Evolutionary conservation across 73 alveolate species (phyloP).

Genomic region (Paramecium tetraurelia): DNA sequence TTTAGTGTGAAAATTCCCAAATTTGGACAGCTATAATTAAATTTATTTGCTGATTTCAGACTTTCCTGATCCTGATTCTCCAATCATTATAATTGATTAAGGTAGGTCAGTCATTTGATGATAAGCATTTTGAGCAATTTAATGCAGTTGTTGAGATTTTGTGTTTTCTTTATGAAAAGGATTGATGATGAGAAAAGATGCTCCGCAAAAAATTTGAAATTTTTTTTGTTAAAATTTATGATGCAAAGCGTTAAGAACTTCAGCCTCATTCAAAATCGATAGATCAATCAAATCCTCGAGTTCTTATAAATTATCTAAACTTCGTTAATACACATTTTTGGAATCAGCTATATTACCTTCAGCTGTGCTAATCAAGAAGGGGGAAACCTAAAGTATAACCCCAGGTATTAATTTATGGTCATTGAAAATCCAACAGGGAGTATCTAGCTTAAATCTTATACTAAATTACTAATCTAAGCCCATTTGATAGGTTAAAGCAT

Average conservation of each 20-base stretch:
- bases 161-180: neutral
- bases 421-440: neutral
- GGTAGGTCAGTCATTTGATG: neutral
- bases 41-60: slow-evolving; percentile 91
- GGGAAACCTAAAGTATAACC: neutral
- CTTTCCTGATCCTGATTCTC: slow-evolving; percentile 99
- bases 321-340: neutral
- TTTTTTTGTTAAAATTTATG: neutral
- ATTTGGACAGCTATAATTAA: neutral
- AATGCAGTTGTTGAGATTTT: slow-evolving; percentile 82
- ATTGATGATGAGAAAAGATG: neutral
- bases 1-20: neutral
- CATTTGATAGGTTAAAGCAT: neutral
- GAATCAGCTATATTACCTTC: neutral
- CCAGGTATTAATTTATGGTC: neutral
- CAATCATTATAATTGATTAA: slow-evolving; percentile 89
- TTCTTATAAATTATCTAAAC: neutral
- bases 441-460: neutral
- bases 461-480: neutral
- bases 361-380: neutral
- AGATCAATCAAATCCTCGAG: neutral
- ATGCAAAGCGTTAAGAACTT: neutral
- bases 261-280: slow-evolving; percentile 18
- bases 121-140: neutral
- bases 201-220: neutral